These are phyloP conservation scores for Penicillium sp. DNA, from an alignment of 2,329 filamentous ascomycete genomes.

Conservation along the genomic window DNA sequence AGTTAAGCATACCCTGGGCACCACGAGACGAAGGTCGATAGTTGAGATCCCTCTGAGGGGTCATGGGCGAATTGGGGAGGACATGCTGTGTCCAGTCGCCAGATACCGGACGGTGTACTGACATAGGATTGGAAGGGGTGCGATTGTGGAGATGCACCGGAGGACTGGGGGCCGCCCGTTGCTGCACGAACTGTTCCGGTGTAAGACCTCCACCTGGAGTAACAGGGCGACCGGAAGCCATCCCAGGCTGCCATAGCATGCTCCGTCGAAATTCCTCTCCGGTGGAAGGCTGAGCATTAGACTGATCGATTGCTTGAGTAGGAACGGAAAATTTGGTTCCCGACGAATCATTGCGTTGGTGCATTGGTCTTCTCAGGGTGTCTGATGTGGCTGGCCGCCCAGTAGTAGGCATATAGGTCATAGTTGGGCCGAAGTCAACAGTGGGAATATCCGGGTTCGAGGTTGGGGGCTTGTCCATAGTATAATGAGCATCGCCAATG, in stretches of 20 bases:
- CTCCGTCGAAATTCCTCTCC: conserved; percentile 60
- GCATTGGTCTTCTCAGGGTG: conserved; percentile 44
- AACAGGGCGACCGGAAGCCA: conserved; percentile 49
- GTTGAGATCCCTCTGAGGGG: conserved; percentile 22
- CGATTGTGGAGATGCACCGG: conserved; percentile 63
- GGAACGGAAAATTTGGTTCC: conserved; percentile 26
- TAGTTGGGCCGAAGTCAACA: conserved; percentile 83
- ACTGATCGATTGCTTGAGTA: conserved; percentile 30
- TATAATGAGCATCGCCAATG: conserved; percentile 50
- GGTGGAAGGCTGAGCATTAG: conserved; percentile 42
- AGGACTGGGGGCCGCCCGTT: conserved; percentile 63
- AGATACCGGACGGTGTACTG: conserved; percentile 34
- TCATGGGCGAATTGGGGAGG: conserved; percentile 38
- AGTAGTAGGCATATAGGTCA: conserved; percentile 62
- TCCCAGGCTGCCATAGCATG: conserved; percentile 76
- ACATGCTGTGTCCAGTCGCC: conserved; percentile 41
- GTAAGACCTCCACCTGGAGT: conserved; percentile 60
- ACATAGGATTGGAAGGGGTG: conserved; percentile 53
- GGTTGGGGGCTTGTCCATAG: conserved; percentile 34
- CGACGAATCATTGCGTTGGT: conserved; percentile 37
- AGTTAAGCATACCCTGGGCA: conserved; percentile 52
- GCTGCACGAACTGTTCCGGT: conserved; percentile 80
- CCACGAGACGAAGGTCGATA: conserved; percentile 56
- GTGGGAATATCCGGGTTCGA: conserved; percentile 62
- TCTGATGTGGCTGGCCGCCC: conserved; percentile 58